Evolutionary conservation across 495 filamentous ascomycete genomes (phyloP), one percentile per base, ranked within the genome.

Genomic region (Penicillium silybi): DNA sequence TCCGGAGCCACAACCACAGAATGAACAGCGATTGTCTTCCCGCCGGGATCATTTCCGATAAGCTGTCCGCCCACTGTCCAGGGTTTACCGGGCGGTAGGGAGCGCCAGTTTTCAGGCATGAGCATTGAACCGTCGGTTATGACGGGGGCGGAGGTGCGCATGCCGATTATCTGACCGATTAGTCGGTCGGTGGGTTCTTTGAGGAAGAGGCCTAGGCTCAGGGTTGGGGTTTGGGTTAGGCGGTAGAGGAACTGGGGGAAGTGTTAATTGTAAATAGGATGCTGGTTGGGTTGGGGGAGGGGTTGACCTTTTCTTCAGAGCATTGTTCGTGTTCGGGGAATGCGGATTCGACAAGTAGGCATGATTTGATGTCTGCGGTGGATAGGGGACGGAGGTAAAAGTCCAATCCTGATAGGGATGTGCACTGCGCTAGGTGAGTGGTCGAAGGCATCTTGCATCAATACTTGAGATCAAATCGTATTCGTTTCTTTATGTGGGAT

Each of bases 71-170:
- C n/a, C 0, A 50, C 37, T 3, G 46, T 27, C n/a, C 49, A 39
- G 1, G 44, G 32, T 4, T 52, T 43, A 9, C 18, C 16, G 19
- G 48, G 1, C 0, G 54, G 18, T 19, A 58, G 38, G 10, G 49
- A 49, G 3, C 35, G 41, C 63, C 59, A 65, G 20, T 56, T 48
- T 17, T 54, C 41, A 0, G 63, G 63, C 57, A 63, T 61, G 1
- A 9, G n/a, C 52, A 63, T 61, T 15, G 63, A 63, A 13, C 45
- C 49, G 23, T 65, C 59, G n/a, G 56, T 62, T 18, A 63, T 41
- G 0, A n/a, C 10, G 4, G 29, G 15, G 13, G 37, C 19, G 4
- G 46, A 57, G 13, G 44, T 45, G n/a, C 57, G 43, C 9, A 44
- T 50, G 0, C 38, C 60, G 39, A 65, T 61, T 2, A 65, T 43